A percentile compares a stretch with the other conserved stretches of the same genome.
Conservation (phyloP, 441 rosid species). For the Corymbia calophylla region DNA sequence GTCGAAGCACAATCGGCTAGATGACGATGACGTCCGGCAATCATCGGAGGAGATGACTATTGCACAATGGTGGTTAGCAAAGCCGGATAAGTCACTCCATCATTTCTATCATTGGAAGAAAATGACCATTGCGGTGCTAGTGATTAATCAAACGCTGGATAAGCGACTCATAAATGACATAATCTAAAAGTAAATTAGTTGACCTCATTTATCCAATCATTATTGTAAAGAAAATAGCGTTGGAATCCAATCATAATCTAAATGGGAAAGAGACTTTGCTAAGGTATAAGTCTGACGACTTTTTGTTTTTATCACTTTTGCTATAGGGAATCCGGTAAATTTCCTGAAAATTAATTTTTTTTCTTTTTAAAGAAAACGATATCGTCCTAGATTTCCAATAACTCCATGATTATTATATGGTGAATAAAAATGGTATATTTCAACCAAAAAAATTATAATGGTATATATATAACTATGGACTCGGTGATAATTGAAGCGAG, state of each 20-base stretch:
- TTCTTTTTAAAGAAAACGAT: not conserved
- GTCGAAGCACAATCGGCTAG: not conserved
- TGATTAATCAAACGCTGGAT: not conserved
- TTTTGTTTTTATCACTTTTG: not conserved
- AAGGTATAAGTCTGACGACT: not conserved
- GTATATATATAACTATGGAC: not conserved
- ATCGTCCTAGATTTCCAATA: not conserved
- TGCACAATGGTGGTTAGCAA: not conserved
- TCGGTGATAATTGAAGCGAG: not conserved
- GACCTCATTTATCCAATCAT: not conserved
- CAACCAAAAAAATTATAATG: not conserved
- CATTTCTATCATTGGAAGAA: not conserved
- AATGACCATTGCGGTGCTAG: not conserved
- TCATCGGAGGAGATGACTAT: not conserved
- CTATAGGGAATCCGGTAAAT: not conserved
- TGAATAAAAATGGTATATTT: not conserved
- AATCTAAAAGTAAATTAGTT: not conserved
- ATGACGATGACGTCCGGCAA: not conserved
- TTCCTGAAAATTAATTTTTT: not conserved
- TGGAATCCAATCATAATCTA: not conserved
- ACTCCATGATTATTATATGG: not conserved
- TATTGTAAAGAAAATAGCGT: not conserved
- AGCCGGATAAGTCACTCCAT: not conserved
- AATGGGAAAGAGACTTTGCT: not conserved
- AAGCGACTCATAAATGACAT: not conserved